These are phyloP conservation scores for Macadamia integrifolia DNA, from an alignment of 164 flowering plant species.

Conservation along the genomic window DNA sequence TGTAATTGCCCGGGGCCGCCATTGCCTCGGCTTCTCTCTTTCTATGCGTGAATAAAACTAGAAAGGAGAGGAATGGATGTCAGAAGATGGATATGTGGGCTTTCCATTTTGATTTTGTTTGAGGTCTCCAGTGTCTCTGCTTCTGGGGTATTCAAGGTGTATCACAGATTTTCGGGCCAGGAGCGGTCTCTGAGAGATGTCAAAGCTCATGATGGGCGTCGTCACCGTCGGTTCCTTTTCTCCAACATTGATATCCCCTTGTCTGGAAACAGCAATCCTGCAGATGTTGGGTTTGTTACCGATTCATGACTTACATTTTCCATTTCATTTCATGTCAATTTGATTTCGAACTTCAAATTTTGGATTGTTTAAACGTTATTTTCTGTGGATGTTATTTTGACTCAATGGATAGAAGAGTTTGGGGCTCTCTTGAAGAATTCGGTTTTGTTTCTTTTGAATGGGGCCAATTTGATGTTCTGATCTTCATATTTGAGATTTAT, in stretches of 20 bases:
- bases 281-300: slow-evolving; percentile 43
- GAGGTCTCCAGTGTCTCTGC: slow-evolving; percentile 2
- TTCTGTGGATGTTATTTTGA: no score
- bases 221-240: slow-evolving; percentile 44
- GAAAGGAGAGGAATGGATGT: no score
- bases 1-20: no score
- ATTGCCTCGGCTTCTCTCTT: no score
- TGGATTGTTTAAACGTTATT: no score
- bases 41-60: no score
- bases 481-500: neutral
- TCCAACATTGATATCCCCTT: slow-evolving; percentile 62
- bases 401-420: no score
- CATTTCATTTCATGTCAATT: neutral
- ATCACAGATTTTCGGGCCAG: slow-evolving; percentile 44
- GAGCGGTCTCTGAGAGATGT: slow-evolving; percentile 34
- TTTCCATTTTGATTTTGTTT: neutral
- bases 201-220: slow-evolving; percentile 50
- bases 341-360: neutral
- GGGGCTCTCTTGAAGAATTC: neutral
- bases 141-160: slow-evolving; percentile 39
- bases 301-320: no score
- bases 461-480: neutral
- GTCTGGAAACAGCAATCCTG: slow-evolving; percentile 66
- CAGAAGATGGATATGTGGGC: neutral
- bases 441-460: neutral